These are phyloP conservation scores for Rhizopogon vesiculosus DNA, from an alignment of 768 basidiomycete genomes.

Conservation along the genomic window DNA sequence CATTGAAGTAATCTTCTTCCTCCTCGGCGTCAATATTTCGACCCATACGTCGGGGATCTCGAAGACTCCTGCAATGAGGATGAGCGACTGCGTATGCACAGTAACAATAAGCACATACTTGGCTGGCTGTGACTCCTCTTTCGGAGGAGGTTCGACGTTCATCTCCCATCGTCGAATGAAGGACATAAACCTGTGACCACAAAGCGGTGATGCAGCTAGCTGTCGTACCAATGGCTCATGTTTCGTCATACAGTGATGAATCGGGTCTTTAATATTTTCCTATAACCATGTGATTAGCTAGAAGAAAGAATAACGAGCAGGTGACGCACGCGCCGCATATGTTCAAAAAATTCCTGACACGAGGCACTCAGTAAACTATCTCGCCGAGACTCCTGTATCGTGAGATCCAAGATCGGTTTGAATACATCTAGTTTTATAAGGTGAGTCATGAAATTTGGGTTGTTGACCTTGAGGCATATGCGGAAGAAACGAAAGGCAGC, in stretches of 20 bases:
- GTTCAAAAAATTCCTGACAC: conserved; percentile 94
- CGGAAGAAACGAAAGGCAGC: conserved; percentile 93
- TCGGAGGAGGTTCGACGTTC: conserved; percentile 77
- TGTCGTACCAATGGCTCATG: conserved; percentile 62
- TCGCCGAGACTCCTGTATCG: conserved; percentile 74
- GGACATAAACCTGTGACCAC: conserved; percentile 61
- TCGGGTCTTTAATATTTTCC: conserved; percentile 87
- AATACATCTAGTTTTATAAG: conserved; percentile 84
- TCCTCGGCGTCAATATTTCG: conserved; percentile 69
- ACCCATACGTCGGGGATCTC: conserved; percentile 36
- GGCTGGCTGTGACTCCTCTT: conserved; percentile 43
- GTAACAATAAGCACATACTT: conserved; percentile 35
- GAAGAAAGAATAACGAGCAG: neutral
- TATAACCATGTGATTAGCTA: conserved; percentile 25
- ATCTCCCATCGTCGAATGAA: conserved; percentile 87
- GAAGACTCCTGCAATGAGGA: conserved; percentile 29
- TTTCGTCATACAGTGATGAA: conserved; percentile 77
- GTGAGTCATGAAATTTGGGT: conserved; percentile 67
- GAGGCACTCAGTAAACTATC: conserved; percentile 94
- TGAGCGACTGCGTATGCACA: conserved; percentile 4
- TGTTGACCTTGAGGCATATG: conserved; percentile 76
- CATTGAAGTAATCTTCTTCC: conserved; percentile 93
- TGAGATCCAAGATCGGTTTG: conserved; percentile 77
- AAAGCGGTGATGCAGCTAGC: conserved; percentile 57
- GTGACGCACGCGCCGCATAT: conserved; percentile 73